Base-by-base conservation (phyloP, 2,329 filamentous ascomycete species). In the Lecanicillium sp. region DNA sequence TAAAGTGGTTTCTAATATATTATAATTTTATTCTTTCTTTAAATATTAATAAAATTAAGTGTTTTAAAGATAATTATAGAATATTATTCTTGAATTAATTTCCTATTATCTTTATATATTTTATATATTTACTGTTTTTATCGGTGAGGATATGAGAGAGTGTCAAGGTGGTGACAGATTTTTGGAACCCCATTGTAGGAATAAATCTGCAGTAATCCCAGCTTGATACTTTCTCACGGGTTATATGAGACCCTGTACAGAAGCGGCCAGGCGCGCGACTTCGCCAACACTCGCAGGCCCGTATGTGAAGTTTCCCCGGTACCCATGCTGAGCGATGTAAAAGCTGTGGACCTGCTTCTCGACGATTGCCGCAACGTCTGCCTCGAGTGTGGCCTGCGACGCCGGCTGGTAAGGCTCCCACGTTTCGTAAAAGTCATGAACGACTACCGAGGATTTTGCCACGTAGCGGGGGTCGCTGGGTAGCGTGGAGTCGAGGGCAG, bases 341-440 rank as follows among this genome's bases (percentile, higher is more conserved):
- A 47, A 47, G 36, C 44, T 47, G 10, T 47, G 44, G 3, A 47
- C 44, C 2, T 36, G 15, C 27, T 47, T 47, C 9, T 40, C 26
- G 5, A 40, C 27, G n/a, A 47, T 47, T 2, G 44, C 44, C 2
- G 19, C 20, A 9, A 14, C 29, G 21, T 47, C 44, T 2, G 44
- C n/a, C 26, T 47, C 35, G 12, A 47, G 37, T 5, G 26, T 40
- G 4, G 44, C 20, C 26, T 24, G 32, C 14, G 35, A 39, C 8
- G 44, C 44, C 2, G 44, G 26, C 19, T 24, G n/a, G n/a, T 47
- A 47, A 1, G 44, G 44, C 6, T n/a, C 19, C 44, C 44, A 47
- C 4, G 35, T 47, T 15, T 47, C 44, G 36, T 47, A 47, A 20
- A 39, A 47, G 44, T 47, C 44, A 14, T 47, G 44, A 5, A 47